Evolutionary conservation across 2,329 filamentous ascomycete genomes (phyloP).

Genomic region (Xenosphaeropsis pyriputrescens): DNA sequence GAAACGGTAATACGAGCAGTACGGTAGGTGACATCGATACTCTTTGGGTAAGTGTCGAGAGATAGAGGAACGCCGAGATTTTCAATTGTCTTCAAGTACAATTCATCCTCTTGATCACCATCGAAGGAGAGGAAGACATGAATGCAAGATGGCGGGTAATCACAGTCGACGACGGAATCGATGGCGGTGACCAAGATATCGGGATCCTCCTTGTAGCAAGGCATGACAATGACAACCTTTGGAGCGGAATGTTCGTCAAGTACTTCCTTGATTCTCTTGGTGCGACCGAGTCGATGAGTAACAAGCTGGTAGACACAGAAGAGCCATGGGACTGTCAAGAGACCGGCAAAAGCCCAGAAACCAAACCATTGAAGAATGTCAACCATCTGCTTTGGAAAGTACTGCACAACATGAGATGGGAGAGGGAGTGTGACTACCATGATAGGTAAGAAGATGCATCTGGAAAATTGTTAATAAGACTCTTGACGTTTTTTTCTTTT

Average conservation of each 20-base stretch:
- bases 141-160: conserved; percentile 83
- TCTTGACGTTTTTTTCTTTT: background rate
- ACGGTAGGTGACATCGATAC: conserved; percentile 79
- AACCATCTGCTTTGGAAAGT: conserved; percentile 60
- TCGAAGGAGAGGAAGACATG: conserved; percentile 95
- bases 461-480: conserved; percentile 19
- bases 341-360: conserved; percentile 80
- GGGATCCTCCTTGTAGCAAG: conserved; percentile 85
- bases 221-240: conserved; percentile 94
- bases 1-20: conserved; percentile 79
- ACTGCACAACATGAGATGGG: conserved; percentile 52
- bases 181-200: conserved; percentile 73
- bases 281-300: conserved; percentile 71
- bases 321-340: conserved; percentile 80
- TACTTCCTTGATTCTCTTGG: conserved; percentile 67
- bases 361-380: conserved; percentile 79
- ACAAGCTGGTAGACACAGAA: conserved; percentile 88
- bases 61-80: conserved; percentile 70
- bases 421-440: conserved; percentile 89
- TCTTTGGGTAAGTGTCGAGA: conserved; percentile 67
- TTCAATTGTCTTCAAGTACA: conserved; percentile 76
- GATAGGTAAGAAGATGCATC: conserved; percentile 75
- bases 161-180: conserved; percentile 84
- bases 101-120: conserved; percentile 74
- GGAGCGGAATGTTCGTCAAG: conserved; percentile 77